These are phyloP conservation scores for Pichia insulana DNA, from an alignment of 805 yeast genomes.

Conservation along the genomic window DNA sequence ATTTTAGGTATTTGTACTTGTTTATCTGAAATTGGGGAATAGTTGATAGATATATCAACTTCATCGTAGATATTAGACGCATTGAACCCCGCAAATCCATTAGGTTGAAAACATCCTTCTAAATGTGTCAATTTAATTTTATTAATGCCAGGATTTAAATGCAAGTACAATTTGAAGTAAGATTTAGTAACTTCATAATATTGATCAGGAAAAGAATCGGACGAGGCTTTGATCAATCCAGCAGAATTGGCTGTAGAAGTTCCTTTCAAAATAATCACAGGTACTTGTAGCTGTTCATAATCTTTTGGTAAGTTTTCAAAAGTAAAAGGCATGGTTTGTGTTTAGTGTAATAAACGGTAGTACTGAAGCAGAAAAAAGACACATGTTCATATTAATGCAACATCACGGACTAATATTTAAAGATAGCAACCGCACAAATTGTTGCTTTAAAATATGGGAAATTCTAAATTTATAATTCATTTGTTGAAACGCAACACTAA, in stretches of 20 bases:
- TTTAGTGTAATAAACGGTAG: too few relatives aligned
- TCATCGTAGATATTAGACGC: conserved; percentile 12
- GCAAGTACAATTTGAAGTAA: conserved; percentile 69
- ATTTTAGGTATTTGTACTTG: conserved; percentile 51
- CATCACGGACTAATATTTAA: too few relatives aligned
- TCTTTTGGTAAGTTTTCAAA: conserved; percentile 28
- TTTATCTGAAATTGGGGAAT: conserved; percentile 40
- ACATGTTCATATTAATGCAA: too few relatives aligned
- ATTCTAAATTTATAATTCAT: too few relatives aligned
- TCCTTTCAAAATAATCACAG: conserved; percentile 44
- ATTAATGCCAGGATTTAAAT: conserved; percentile 52
- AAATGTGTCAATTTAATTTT: conserved; percentile 41
- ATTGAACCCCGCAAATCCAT: conserved; percentile 27
- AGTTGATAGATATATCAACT: conserved; percentile 28
- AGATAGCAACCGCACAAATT: too few relatives aligned
- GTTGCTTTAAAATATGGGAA: too few relatives aligned
- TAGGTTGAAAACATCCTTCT: conserved; percentile 26
- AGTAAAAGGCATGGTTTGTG: conserved; percentile 19
- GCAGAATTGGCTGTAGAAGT: conserved; percentile 20
- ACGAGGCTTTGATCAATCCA: conserved; percentile 37
- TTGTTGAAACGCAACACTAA: too few relatives aligned
- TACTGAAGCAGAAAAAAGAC: too few relatives aligned
- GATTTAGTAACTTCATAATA: conserved; percentile 60
- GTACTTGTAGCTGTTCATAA: conserved; percentile 33
- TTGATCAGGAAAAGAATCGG: conserved; percentile 52